phyloP scores from a whole-genome alignment of 345 rosid species.

The Raphanus sativus region DNA sequence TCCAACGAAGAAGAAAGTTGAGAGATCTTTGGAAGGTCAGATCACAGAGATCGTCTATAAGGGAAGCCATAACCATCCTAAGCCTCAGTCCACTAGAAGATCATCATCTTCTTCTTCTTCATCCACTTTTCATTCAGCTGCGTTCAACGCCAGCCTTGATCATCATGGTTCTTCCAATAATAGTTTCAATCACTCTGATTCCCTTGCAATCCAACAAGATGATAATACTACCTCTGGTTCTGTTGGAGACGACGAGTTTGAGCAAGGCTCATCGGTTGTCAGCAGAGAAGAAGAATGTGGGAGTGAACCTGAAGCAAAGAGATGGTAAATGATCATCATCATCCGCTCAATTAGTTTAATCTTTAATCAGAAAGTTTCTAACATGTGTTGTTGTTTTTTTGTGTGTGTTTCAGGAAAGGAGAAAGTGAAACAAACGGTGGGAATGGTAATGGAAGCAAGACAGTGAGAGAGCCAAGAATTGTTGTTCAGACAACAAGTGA shows the following conservation, averaged over 20 bases:
- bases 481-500: slow-evolving; percentile 96
- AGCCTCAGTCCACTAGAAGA: slow-evolving; percentile 71
- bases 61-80: slow-evolving; percentile 92
- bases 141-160: slow-evolving; percentile 31
- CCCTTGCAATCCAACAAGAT: slow-evolving; percentile 54
- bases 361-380: neutral
- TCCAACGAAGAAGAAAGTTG: slow-evolving; percentile 92
- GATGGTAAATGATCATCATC: slow-evolving; percentile 54
- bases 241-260: slow-evolving; percentile 74
- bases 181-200: slow-evolving; percentile 33
- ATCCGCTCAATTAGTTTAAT: neutral
- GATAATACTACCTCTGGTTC: slow-evolving; percentile 79
- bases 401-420: slow-evolving; percentile 61
- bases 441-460: slow-evolving; percentile 60
- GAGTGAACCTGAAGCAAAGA: slow-evolving; percentile 67
- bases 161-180: slow-evolving; percentile 15
- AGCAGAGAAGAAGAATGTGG: slow-evolving; percentile 67
- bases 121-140: slow-evolving; percentile 40
- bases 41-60: slow-evolving; percentile 92
- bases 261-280: slow-evolving; percentile 64
- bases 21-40: slow-evolving; percentile 83
- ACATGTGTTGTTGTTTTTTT: neutral
- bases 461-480: slow-evolving; percentile 86
- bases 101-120: slow-evolving; percentile 54
- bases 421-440: slow-evolving; percentile 66